Evolutionary conservation across 257 asterid species (phyloP).

Genomic region (Echium plantagineum): DNA sequence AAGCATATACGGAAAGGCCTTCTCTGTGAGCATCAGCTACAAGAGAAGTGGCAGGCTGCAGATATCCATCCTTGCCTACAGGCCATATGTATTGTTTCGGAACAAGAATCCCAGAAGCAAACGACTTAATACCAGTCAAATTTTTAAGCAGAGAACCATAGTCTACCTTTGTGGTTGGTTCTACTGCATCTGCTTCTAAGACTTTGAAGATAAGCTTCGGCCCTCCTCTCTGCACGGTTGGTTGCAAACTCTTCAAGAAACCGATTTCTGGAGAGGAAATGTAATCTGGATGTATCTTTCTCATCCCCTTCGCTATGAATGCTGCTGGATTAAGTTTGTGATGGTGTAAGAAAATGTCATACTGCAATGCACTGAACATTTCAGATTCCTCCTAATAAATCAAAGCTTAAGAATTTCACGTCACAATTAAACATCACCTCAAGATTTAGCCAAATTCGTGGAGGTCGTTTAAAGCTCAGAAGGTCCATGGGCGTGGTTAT

Average conservation of each 20-base stretch:
- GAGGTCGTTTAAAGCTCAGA: slow-evolving; percentile 10
- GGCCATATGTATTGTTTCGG: slow-evolving; percentile 89
- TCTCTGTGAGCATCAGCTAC: slow-evolving; percentile 72
- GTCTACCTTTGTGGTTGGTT: slow-evolving; percentile 50
- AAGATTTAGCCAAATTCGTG: slow-evolving; percentile 62
- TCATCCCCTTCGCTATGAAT: slow-evolving; percentile 19
- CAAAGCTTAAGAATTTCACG: neutral
- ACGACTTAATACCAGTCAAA: slow-evolving; percentile 47
- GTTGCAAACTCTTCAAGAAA: slow-evolving; percentile 53
- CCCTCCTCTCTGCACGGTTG: slow-evolving; percentile 24
- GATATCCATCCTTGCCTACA: slow-evolving; percentile 19
- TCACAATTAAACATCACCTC: slow-evolving; percentile 33
- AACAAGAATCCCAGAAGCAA: slow-evolving; percentile 68
- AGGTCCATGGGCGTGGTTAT: slow-evolving; percentile 25
- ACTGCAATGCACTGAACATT: slow-evolving; percentile 38
- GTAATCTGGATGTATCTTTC: slow-evolving; percentile 38
- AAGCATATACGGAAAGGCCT: slow-evolving; percentile 62
- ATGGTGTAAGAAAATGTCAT: slow-evolving; percentile 56
- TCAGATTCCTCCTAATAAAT: neutral
- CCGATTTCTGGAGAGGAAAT: slow-evolving; percentile 90
- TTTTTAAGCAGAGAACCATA: slow-evolving; percentile 42
- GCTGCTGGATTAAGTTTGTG: slow-evolving; percentile 36
- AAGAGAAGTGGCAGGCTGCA: slow-evolving; percentile 53
- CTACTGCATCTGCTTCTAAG: slow-evolving; percentile 26
- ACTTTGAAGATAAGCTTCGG: slow-evolving; percentile 52